These are phyloP conservation scores for Mortierella sp. DNA, from an alignment of 371 early-diverging fungal species.

Conservation along the genomic window DNA sequence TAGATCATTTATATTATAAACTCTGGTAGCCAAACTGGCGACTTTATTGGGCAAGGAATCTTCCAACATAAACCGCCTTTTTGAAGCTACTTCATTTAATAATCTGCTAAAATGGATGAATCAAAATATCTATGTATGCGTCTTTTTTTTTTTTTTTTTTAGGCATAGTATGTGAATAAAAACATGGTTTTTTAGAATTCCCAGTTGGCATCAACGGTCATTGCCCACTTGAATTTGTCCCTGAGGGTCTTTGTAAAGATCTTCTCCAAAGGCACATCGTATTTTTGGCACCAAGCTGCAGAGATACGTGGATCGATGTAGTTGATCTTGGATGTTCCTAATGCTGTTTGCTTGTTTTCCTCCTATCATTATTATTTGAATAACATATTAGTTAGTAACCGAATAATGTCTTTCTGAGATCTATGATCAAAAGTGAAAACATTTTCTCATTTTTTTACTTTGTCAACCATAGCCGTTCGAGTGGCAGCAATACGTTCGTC, in stretches of 20 bases:
- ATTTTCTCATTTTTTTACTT: constrained; percentile 58
- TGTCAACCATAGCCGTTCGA: constrained; percentile 80
- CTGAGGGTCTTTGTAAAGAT: constrained; percentile 91
- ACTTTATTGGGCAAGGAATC: no score
- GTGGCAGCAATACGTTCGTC: constrained; percentile 76
- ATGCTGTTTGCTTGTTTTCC: constrained; percentile 96
- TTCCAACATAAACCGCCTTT: no score
- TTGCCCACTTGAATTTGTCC: constrained; percentile 98
- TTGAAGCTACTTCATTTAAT: no score
- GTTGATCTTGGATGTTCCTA: constrained; percentile 98
- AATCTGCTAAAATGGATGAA: no score
- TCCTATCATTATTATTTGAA: constrained; percentile 67
- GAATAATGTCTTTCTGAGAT: not conserved
- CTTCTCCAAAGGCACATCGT: constrained; percentile 92
- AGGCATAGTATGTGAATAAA: not conserved
- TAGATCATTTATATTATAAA: no score
- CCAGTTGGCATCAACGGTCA: constrained; percentile 82
- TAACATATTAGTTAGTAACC: not conserved
- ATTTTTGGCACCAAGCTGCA: constrained; percentile 91
- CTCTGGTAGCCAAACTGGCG: no score
- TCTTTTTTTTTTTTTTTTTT: no score
- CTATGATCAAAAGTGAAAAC: not conserved
- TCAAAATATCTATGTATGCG: no score
- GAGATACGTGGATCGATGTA: constrained; percentile 98
- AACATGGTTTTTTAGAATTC: constrained; percentile 51